These are phyloP conservation scores for Iris pallida DNA, from an alignment of 116 monocot genomes.

Conservation along the genomic window DNA sequence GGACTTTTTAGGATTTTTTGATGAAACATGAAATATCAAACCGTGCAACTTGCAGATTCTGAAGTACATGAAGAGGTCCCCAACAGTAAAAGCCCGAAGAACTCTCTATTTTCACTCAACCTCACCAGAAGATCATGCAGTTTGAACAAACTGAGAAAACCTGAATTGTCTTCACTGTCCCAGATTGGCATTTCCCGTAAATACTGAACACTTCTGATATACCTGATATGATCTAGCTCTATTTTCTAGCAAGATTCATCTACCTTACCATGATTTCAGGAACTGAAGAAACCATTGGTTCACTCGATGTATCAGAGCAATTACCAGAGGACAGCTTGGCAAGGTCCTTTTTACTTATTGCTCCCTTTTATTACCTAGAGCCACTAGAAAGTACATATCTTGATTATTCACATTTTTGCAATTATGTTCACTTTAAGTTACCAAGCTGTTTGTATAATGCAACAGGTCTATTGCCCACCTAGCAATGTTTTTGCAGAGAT, in stretches of 20 bases:
- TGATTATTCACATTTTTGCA: neutral
- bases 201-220: neutral
- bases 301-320: constrained; percentile 30
- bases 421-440: constrained; percentile 5
- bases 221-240: constrained; percentile 1
- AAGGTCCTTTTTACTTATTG: constrained; percentile 41
- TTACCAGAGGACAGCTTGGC: constrained; percentile 47
- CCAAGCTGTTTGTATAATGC: constrained; percentile 13
- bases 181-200: constrained; percentile 21
- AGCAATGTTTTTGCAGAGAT: constrained; percentile 38
- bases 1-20: neutral
- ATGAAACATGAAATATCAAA: too few species aligned
- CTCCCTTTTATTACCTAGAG: neutral
- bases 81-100: constrained; percentile 18
- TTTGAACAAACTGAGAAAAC: constrained; percentile 22
- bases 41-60: constrained; percentile 28
- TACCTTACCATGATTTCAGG: constrained; percentile 24
- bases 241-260: neutral
- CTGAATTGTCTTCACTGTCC: constrained; percentile 25
- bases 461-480: constrained; percentile 63
- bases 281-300: constrained; percentile 29
- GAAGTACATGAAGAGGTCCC: constrained; percentile 27
- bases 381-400: neutral
- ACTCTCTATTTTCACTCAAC: constrained; percentile 24
- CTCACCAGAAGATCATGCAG: constrained; percentile 30